Base-by-base conservation (phyloP, 2,329 filamentous ascomycete species). In the Chrysoporthe cubensis region DNA sequence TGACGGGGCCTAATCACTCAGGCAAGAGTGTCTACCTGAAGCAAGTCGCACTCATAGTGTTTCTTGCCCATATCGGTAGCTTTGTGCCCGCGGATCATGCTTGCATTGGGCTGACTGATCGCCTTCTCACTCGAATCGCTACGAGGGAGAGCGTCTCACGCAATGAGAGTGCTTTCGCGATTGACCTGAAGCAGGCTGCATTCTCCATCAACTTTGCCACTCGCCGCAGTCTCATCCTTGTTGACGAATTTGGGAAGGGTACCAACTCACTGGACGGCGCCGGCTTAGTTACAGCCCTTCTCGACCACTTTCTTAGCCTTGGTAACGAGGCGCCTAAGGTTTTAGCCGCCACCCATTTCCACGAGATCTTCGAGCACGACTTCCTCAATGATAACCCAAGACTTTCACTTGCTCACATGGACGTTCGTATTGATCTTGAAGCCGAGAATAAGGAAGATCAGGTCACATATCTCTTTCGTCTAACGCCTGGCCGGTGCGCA, bases 1-100 rank as follows among this genome's bases (percentile, higher is more conserved):
- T 99, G 73, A 98, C 96, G 0, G 96, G 96, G 0, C 94, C 96
- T 4, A 99, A 99, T 73, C 96, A 96, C 76, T 98, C 96, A 0
- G 96, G 96, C 0, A 99, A 99, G 78, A 98, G 94, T 73, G 88
- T 98, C 0, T 98, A 97, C 78, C 85, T 98, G 75, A 99, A 97
- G 78, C 95, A 99, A 77, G 88, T 93, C 43, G 96, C 94, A 4
- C 81, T 97, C 62, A 96, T 97, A 68, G 90, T 97, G 16, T 97
- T 96, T 75, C 86, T 99, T 78, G 93, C 96, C 0, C 96, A 99
- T 75, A 87, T 97, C 64, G 96, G 96, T 63, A 95, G 93, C 76
- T 98, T 92, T 76, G 92, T 99, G 1, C 95, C 96, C 1, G 95
- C 94, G 1, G 84, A 89, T 18, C 82, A 79, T 40, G 95, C 94